A percentile compares a stretch with the other conserved stretches of the same genome.
Evolutionary conservation across 495 filamentous ascomycete genomes (phyloP).

Genomic region (Annulohypoxylon stygium): DNA sequence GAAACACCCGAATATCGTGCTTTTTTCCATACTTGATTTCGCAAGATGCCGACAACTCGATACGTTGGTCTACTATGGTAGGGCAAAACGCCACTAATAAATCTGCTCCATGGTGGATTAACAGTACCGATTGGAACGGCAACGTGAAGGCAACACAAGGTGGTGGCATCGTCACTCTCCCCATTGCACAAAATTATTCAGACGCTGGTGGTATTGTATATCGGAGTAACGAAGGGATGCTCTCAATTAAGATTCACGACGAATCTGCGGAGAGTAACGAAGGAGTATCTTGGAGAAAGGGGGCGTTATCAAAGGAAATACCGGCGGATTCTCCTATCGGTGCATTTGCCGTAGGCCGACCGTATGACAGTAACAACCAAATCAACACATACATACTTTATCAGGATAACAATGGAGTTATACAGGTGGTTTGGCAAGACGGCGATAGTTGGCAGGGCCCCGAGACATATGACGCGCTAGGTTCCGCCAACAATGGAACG

Average conservation of each 20-base stretch:
- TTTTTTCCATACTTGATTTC: constrained; percentile 40
- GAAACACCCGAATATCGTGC: constrained; percentile 18
- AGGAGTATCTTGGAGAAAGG: constrained; percentile 36
- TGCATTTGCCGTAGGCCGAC: constrained; percentile 38
- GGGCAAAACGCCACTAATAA: constrained; percentile 27
- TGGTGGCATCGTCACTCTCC: constrained; percentile 24
- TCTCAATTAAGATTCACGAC: constrained; percentile 36
- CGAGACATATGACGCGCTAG: constrained; percentile 34
- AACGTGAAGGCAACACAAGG: constrained; percentile 29
- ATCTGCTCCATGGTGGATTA: constrained; percentile 39
- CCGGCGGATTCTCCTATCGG: constrained; percentile 28
- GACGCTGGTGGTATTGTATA: constrained; percentile 37
- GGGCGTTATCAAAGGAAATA: constrained; percentile 38
- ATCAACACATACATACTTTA: constrained; percentile 43
- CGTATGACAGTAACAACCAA: constrained; percentile 39
- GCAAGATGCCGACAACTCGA: constrained; percentile 26
- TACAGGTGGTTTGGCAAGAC: constrained; percentile 41
- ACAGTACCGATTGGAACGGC: constrained; percentile 33
- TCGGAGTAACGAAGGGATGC: constrained; percentile 31
- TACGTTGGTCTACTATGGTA: constrained; percentile 35
- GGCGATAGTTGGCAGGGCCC: constrained; percentile 39
- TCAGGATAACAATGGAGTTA: constrained; percentile 28
- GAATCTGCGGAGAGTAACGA: constrained; percentile 26
- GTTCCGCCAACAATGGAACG: constrained; percentile 19
- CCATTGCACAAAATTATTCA: constrained; percentile 18